Evolutionary conservation across 176 grass and related monocot species (phyloP).

Genomic region (Avena sativa): DNA sequence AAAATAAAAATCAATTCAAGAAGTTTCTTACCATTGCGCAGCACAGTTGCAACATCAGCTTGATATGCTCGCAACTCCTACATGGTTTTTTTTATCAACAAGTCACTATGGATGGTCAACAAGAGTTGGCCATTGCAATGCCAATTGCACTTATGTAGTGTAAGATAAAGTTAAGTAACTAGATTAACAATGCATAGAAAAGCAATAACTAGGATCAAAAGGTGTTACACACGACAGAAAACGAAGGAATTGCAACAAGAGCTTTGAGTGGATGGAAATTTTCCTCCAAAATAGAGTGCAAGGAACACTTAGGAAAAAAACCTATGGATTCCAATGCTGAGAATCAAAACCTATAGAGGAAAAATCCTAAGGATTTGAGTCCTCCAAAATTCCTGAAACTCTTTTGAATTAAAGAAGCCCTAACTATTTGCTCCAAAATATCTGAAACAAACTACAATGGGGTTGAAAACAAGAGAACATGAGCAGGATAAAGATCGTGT

Average conservation of each 20-base stretch:
- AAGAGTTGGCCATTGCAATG: neutral
- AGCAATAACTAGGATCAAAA: neutral
- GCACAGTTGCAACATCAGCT: conserved; percentile 94
- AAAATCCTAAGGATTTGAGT: neutral
- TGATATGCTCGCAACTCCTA: conserved; percentile 97
- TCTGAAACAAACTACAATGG: conserved; percentile 2
- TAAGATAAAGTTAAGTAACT: neutral
- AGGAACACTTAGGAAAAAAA: neutral
- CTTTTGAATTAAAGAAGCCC: neutral
- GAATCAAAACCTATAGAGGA: neutral
- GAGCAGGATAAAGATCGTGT: neutral
- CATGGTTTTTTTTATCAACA: conserved; percentile 37
- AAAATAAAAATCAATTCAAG: conserved; percentile 11
- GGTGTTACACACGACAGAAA: neutral
- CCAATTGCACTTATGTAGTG: conserved; percentile 26
- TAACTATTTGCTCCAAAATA: neutral
- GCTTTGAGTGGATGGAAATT: neutral
- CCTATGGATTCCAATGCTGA: neutral
- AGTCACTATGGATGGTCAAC: conserved; percentile 29
- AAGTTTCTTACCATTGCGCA: conserved; percentile 84
- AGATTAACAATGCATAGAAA: conserved; percentile 8
- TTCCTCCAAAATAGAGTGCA: neutral
- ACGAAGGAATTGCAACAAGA: neutral
- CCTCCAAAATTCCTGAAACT: neutral
- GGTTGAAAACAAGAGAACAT: neutral